Conservation (phyloP, 306 rosid species). For the Vigna hirtella region DNA sequence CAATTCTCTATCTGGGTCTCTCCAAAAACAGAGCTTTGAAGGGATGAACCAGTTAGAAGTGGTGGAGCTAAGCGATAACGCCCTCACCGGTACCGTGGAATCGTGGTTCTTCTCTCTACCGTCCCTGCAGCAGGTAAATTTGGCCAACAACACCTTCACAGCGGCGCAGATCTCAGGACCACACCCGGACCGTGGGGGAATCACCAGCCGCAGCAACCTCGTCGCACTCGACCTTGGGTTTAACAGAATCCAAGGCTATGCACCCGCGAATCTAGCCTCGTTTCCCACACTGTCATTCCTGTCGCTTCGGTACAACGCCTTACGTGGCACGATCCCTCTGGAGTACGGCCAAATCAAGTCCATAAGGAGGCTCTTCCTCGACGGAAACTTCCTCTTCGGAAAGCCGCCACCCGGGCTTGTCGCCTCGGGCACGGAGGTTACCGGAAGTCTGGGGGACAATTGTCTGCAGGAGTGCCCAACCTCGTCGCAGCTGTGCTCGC, state of each 20-base stretch:
- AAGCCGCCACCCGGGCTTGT: conserved; percentile 77
- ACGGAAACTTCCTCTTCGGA: conserved; percentile 77
- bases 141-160: conserved; percentile 73
- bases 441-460: conserved; percentile 92
- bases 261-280: conserved; percentile 63
- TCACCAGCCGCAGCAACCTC: conserved; percentile 45
- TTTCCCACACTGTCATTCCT: conserved; percentile 68
- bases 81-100: conserved; percentile 55
- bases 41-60: conserved; percentile 65
- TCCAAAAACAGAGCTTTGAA: conserved; percentile 56
- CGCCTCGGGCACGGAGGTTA: conserved; percentile 43
- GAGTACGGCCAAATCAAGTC: conserved; percentile 62
- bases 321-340: conserved; percentile 81
- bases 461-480: conserved; percentile 79
- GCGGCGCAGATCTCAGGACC: conserved; percentile 63
- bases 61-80: conserved; percentile 79
- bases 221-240: conserved; percentile 85
- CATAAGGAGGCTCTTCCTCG: conserved; percentile 69
- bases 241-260: conserved; percentile 76
- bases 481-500: conserved; percentile 68
- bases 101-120: conserved; percentile 78
- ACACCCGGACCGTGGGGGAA: background rate
- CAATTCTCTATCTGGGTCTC: conserved; percentile 68
- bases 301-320: conserved; percentile 72
- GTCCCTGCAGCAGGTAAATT: conserved; percentile 74